phyloP scores from a whole-genome alignment of 768 basidiomycete species.

The Tulasnella sp. region DNA sequence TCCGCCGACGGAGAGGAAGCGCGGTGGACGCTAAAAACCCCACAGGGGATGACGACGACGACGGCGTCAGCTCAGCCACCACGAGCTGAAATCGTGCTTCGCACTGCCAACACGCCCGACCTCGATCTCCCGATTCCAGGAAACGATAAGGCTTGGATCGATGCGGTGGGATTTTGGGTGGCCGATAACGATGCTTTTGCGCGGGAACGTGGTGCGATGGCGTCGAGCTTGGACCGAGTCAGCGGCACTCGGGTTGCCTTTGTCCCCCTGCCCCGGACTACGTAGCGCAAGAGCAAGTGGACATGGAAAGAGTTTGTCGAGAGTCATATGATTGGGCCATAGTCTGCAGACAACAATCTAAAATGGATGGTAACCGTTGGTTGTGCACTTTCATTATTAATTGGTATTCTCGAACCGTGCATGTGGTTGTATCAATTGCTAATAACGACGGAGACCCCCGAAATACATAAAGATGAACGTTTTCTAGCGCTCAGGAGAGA shows the following conservation, averaged over 20 bases:
- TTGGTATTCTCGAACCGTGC: too few relatives aligned
- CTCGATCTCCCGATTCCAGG: background rate
- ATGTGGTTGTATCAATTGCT: background rate
- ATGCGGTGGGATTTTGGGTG: slow-evolving; percentile 1
- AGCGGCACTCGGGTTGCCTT: background rate
- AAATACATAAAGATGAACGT: too few relatives aligned
- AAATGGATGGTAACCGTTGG: too few relatives aligned
- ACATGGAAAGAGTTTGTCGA: too few relatives aligned
- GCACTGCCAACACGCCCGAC: background rate
- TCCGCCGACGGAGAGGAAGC: slow-evolving; percentile 21
- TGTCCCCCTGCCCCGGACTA: background rate
- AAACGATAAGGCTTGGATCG: background rate
- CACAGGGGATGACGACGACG: slow-evolving; percentile 15
- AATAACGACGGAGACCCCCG: background rate
- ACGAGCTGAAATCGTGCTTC: background rate
- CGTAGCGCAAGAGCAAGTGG: too few relatives aligned
- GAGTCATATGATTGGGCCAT: too few relatives aligned
- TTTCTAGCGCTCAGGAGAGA: background rate
- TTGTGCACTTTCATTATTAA: too few relatives aligned
- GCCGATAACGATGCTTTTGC: background rate
- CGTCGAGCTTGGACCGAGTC: background rate
- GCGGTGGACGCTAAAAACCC: slow-evolving; percentile 42
- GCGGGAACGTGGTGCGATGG: background rate
- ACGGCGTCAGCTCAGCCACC: background rate
- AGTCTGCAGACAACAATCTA: too few relatives aligned